Base-by-base conservation (phyloP, 2,329 filamentous ascomycete species). In the Fusarium camptoceras region DNA sequence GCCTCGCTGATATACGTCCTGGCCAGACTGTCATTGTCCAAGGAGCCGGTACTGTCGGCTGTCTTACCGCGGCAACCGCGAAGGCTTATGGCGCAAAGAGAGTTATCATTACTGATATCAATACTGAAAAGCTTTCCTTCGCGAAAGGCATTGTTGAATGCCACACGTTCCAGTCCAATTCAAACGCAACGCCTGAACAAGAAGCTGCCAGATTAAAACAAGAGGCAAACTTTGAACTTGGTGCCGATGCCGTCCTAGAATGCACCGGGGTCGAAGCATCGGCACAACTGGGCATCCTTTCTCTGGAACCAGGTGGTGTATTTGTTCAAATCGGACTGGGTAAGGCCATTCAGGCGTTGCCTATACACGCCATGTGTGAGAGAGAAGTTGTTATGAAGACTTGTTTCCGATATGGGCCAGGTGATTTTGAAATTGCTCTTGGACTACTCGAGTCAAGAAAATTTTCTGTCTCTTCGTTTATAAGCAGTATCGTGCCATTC, bases 301-400 rank as follows among this genome's bases (percentile, higher is more conserved):
- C 53, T 6, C 24, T 64, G 30, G 41, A 37, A 15, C 20, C 54
- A 8, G 71, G 71, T 7, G 71, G 71, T 25, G 11, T 55, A 5
- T 48, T 73, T 34, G 55, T 73, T 8, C 65, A 74, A 31, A 59
- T 68, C 1, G 71, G 71, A 8, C 20, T 73, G 22, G 71, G 71
- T 1, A 73, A 68, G 22, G 25, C 71, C 3, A 25, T 67, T 8
- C 68, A 73, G 22, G 41, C 59, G 2, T 25, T 73, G 3, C 71
- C 71, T 44, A 96, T 98, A 77, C 92, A 94, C 86, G 91, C 92
- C 10, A 85, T 97, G 77, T 96, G 93, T 78, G 86, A 90, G 44
- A 98, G 97, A 83, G 95, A 98, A 83, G 84, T 97, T 59, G 96
- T 90, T 9, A 86, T 92, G 50, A 92, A 91, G 78, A 94, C 94